Conservation (phyloP, 2,329 filamentous ascomycete genomes). For the Exophiala mesophila region DNA sequence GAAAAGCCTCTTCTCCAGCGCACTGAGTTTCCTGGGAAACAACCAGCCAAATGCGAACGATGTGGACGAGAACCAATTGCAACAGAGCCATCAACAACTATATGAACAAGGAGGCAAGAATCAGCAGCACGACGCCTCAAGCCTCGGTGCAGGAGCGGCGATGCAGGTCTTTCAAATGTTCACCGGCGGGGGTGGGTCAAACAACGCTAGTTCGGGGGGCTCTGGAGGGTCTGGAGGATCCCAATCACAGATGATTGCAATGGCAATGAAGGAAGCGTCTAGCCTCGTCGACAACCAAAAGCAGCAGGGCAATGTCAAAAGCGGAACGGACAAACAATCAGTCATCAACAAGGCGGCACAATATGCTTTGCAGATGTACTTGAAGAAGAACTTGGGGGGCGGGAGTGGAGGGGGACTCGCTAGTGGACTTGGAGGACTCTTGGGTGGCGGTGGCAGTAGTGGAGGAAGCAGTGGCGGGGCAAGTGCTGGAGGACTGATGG, state of each 20-base stretch:
- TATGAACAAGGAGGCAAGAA: constrained; percentile 55
- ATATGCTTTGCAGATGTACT: constrained; percentile 85
- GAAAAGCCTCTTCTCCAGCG: constrained; percentile 53
- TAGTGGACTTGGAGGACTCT: not conserved
- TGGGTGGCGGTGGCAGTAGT: too few species aligned
- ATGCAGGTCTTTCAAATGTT: constrained; percentile 63
- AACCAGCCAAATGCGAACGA: constrained; percentile 47
- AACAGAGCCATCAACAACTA: constrained; percentile 69
- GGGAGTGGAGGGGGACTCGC: constrained; percentile 31
- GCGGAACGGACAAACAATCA: constrained; percentile 69
- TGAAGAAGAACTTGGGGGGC: constrained; percentile 64
- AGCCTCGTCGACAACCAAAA: constrained; percentile 66
- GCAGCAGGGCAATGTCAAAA: constrained; percentile 50
- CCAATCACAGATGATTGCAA: constrained; percentile 74
- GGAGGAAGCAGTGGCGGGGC: too few species aligned
- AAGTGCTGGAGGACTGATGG: constrained; percentile 51
- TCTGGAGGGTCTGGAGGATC: constrained; percentile 37
- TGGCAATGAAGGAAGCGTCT: constrained; percentile 83
- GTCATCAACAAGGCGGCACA: constrained; percentile 74
- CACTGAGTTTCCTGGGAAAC: constrained; percentile 52
- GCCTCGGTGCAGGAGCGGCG: constrained; percentile 41
- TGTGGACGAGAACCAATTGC: constrained; percentile 52
- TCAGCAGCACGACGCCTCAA: constrained; percentile 44
- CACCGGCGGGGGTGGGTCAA: constrained; percentile 50
- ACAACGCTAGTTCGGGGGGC: constrained; percentile 31